Evolutionary conservation across 805 yeast species (phyloP).

Genomic region (Brettanomyces bruxellensis): DNA sequence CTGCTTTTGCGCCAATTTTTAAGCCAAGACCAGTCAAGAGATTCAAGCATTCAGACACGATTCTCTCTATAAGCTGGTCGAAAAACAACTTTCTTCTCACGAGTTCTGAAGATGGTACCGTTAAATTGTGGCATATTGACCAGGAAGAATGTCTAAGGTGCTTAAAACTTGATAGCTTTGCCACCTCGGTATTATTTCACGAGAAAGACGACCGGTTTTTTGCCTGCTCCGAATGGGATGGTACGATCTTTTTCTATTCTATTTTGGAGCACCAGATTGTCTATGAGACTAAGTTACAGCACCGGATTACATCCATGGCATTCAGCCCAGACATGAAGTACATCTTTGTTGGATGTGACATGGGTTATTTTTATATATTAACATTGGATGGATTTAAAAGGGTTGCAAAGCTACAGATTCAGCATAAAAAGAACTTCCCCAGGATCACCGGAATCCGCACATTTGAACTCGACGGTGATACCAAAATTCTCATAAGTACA

Average conservation of each 20-base stretch:
- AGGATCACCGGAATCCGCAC: constrained; percentile 72
- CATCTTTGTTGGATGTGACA: constrained; percentile 67
- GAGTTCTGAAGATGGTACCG: constrained; percentile 81
- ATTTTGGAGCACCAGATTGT: constrained; percentile 63
- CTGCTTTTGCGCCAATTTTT: constrained; percentile 65
- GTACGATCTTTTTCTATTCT: constrained; percentile 72
- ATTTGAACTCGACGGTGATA: constrained; percentile 22
- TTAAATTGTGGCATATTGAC: constrained; percentile 77
- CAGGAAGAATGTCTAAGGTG: constrained; percentile 51
- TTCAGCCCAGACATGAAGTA: constrained; percentile 59
- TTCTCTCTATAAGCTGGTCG: constrained; percentile 81
- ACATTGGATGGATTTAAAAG: constrained; percentile 50
- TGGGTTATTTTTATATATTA: constrained; percentile 55
- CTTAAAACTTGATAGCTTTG: constrained; percentile 72
- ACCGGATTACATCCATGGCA: constrained; percentile 66
- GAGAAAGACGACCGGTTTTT: constrained; percentile 84
- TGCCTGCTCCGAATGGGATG: constrained; percentile 72
- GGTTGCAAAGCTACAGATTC: constrained; percentile 35
- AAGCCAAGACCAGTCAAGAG: constrained; percentile 52
- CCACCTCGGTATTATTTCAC: constrained; percentile 71
- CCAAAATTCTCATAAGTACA: constrained; percentile 50
- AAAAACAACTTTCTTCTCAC: constrained; percentile 72
- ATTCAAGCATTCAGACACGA: constrained; percentile 55
- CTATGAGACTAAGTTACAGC: constrained; percentile 44
- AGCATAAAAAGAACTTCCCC: constrained; percentile 35